Evolutionary conservation across 1,139 yeast species (phyloP).

Genomic region (Yamadazyma siamensis): DNA sequence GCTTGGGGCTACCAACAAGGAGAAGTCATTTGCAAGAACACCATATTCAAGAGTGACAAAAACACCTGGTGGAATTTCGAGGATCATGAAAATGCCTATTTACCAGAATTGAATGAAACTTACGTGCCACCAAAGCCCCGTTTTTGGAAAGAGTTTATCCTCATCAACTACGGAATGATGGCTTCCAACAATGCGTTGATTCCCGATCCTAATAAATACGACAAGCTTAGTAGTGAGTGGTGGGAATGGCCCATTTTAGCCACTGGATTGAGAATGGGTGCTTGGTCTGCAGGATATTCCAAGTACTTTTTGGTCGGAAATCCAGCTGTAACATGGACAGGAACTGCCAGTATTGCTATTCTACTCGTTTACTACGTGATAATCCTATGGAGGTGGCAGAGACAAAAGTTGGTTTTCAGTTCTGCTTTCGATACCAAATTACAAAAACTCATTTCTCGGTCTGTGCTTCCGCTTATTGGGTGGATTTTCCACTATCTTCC

Average conservation of each 20-base stretch:
- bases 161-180: constrained; percentile 73
- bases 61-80: constrained; percentile 83
- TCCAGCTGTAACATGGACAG: constrained; percentile 64
- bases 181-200: constrained; percentile 68
- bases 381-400: constrained; percentile 27
- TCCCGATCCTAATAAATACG: constrained; percentile 69
- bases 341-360: constrained; percentile 29
- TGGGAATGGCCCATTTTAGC: constrained; percentile 79
- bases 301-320: constrained; percentile 66
- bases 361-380: constrained; percentile 19
- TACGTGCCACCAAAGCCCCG: constrained; percentile 63
- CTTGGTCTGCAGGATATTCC: constrained; percentile 49
- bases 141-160: constrained; percentile 68
- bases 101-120: constrained; percentile 33
- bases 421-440: constrained; percentile 11
- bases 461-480: constrained; percentile 67
- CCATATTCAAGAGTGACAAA: constrained; percentile 52
- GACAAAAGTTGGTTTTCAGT: constrained; percentile 23
- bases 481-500: constrained; percentile 95
- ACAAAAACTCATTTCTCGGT: constrained; percentile 10
- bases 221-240: constrained; percentile 63
- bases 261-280: constrained; percentile 66
- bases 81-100: constrained; percentile 50
- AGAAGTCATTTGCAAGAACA: constrained; percentile 65
- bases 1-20: constrained; percentile 83